A percentile compares a stretch with the other conserved stretches of the same genome.
Evolutionary conservation across 2,329 filamentous ascomycete genomes (phyloP).

Genomic region (Fusarium fracticaudum): DNA sequence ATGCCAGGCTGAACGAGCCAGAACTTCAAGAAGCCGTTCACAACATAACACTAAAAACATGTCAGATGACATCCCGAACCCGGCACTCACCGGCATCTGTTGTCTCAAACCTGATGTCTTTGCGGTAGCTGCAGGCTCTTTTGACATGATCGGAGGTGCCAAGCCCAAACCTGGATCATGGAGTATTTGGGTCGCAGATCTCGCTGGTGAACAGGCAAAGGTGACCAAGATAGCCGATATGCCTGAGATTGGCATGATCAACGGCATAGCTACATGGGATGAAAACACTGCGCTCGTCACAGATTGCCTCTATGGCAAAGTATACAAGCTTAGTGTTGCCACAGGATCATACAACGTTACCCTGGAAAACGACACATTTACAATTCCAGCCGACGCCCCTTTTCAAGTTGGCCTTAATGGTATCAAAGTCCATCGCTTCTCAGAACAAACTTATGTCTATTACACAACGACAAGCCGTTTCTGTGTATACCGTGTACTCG

Average conservation of each 20-base stretch:
- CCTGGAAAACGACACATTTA: slow-evolving; percentile 31
- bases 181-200: slow-evolving; percentile 34
- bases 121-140: slow-evolving; percentile 24
- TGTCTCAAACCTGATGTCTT: slow-evolving; percentile 30
- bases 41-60: not conserved
- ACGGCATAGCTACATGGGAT: slow-evolving; percentile 36
- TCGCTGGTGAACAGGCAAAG: slow-evolving; percentile 6
- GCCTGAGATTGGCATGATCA: slow-evolving; percentile 22
- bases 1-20: no score
- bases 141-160: slow-evolving; percentile 20
- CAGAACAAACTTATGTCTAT: slow-evolving; percentile 25
- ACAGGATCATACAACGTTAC: slow-evolving; percentile 17
- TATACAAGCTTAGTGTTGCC: slow-evolving; percentile 26
- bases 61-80: slow-evolving; percentile 1
- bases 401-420: slow-evolving; percentile 33
- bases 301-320: slow-evolving; percentile 31
- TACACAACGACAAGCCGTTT: slow-evolving; percentile 27
- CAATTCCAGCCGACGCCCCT: slow-evolving; percentile 8
- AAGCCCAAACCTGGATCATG: slow-evolving; percentile 13
- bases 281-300: slow-evolving; percentile 26
- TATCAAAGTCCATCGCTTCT: slow-evolving; percentile 29
- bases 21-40: not conserved
- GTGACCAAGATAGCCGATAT: slow-evolving; percentile 11
- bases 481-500: slow-evolving; percentile 26
- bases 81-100: slow-evolving; percentile 33